Evolutionary conservation across 345 rosid species (phyloP), one percentile per base, ranked within the genome.

Genomic region (Aquilaria yunnanensis): DNA sequence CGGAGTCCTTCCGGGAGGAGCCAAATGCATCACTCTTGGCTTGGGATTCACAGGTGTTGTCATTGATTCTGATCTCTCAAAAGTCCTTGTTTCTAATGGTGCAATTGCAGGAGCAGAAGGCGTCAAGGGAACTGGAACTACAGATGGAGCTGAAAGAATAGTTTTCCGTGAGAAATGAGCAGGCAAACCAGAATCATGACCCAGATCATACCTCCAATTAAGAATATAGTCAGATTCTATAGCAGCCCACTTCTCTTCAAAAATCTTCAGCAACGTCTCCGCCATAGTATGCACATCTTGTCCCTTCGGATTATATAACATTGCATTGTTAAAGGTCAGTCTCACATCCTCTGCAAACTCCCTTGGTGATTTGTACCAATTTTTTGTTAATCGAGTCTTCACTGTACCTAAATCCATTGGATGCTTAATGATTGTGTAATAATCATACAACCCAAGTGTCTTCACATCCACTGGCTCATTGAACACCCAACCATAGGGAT

Each of bases 231-330:
- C 97, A 3, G 88, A 72, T 78, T 91, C 93, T 75, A 91, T 85
- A 59, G 70, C 74, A 37, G 77, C 78, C 99, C 99, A 95, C 69
- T 74, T 89, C 10, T 87, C 92, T 81, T 95, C 99, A 78, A 95
- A 95, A 59, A 84, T 72, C 67, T 77, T 78, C 66, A 74, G 67
- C 63, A 95, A 78, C 66, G 77, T 67, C 52, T 79, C 93, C 10
- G 97, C 99, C 96, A 95, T 91, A 54, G 84, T 2, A 62, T 95
- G 89, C 70, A 87, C 99, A 87, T 95, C 99, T 80, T 95, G 99
- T 64, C 99, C 99, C 74, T 76, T 58, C 2, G 99, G 96, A 74
- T 95, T 95, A 76, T 95, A 95, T 46, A 74, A 88, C 99, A 95
- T 80, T 48, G 97, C 99, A 70, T 95, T 95, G 69, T 63, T 80